Conservation (phyloP, 1,284 basidiomycete genomes). For the Tilletiaria anomala region DNA sequence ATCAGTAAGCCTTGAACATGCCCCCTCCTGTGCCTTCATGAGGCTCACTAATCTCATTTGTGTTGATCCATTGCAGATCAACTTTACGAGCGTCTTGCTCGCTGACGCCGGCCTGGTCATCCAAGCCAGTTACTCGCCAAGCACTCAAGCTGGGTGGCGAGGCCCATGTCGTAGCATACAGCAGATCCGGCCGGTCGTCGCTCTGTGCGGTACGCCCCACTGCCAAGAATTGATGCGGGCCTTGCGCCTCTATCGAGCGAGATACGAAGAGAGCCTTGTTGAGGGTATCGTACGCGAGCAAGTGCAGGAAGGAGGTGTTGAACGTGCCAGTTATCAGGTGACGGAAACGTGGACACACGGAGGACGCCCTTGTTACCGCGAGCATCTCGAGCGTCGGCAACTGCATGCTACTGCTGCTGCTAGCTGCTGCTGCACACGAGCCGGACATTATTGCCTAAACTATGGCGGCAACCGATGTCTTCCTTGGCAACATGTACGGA, state of each 20-base stretch:
- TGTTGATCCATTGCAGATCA: conserved; percentile 4
- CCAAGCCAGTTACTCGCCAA: conserved; percentile 15
- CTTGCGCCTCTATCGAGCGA: conserved; percentile 7
- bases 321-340: conserved; percentile 26
- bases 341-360: conserved; percentile 11
- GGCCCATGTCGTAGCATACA: conserved; percentile 33
- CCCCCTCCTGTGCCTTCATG: too few species aligned
- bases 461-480: too few species aligned
- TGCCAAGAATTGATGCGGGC: conserved; percentile 25
- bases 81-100: background rate
- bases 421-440: too few species aligned
- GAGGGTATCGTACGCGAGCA: conserved; percentile 17
- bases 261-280: conserved; percentile 6
- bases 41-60: conserved; percentile 7
- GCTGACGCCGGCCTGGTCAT: background rate
- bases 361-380: too few species aligned
- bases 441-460: too few species aligned
- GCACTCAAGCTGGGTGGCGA: conserved; percentile 8
- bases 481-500: too few species aligned
- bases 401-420: too few species aligned
- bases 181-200: background rate
- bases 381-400: too few species aligned
- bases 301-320: conserved; percentile 18
- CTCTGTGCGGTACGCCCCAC: conserved; percentile 4
- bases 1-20: too few species aligned